These are phyloP conservation scores for Flammula alnicola DNA, from an alignment of 1,284 basidiomycete genomes.

Conservation along the genomic window DNA sequence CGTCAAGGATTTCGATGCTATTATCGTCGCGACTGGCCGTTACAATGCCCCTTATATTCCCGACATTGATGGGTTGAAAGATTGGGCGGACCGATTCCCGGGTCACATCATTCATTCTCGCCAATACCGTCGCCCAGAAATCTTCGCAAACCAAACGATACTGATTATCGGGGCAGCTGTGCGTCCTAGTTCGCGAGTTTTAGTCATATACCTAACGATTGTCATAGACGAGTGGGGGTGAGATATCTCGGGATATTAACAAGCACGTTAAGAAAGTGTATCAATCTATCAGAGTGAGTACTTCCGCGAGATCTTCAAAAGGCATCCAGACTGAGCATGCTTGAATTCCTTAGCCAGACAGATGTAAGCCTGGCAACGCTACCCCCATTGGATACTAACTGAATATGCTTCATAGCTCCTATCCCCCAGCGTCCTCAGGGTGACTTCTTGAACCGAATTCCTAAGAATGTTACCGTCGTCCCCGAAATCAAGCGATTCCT, in stretches of 20 bases:
- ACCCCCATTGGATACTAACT: no score
- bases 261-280: conserved; percentile 37
- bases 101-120: conserved; percentile 44
- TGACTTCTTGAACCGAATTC: conserved; percentile 28
- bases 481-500: conserved; percentile 32
- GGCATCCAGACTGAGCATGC: no score
- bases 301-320: not conserved
- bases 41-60: conserved; percentile 52
- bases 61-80: conserved; percentile 36
- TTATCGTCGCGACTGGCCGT: conserved; percentile 49
- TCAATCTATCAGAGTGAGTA: conserved; percentile 38
- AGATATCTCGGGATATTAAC: conserved; percentile 45
- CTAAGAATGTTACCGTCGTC: conserved; percentile 31
- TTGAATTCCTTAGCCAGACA: no score
- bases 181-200: conserved; percentile 7
- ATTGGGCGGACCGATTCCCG: conserved; percentile 44
- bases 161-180: conserved; percentile 51
- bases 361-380: no score
- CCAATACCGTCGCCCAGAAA: conserved; percentile 48
- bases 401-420: conserved; percentile 16
- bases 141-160: conserved; percentile 43
- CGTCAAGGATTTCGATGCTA: conserved; percentile 52
- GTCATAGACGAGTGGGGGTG: conserved; percentile 43
- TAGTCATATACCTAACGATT: not conserved
- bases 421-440: conserved; percentile 16